Evolutionary conservation across 108 stramenopile genomes (phyloP), one percentile per base, ranked within the genome.

Genomic region (Poteriospumella lacustris): DNA sequence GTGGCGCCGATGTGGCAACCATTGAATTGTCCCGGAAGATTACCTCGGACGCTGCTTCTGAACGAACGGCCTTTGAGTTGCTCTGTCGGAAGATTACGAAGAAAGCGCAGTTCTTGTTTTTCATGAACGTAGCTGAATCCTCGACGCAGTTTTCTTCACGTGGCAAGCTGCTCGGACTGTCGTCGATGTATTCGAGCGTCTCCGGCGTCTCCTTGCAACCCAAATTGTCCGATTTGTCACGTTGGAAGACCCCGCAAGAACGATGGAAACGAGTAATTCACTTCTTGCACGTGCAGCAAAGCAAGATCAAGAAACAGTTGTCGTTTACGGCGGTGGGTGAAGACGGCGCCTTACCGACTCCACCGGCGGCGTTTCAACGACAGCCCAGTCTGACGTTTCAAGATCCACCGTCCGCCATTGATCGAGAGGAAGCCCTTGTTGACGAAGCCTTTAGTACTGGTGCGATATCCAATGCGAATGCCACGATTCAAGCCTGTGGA

Each of bases 251-350:
- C 28, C n/a, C n/a, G n/a, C 60, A 82, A 38, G 81, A 82, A 62
- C 73, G 77, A n/a, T 82, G 81, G 81, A 82, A 80, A 38, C 76
- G 80, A 26, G 80, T 81, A n/a, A 70, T 80, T 43, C 78, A 82
- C 26, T 78, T 82, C 67, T 75, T 82, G 40, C 81, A 75, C 76
- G 76, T 82, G 15, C 80, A 64, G 62, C n/a, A n/a, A n/a, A 82
- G 77, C n/a, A 75, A 80, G 77, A 75, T 82, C 39, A 38, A 67
- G 43, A 38, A 68, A 76, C 39, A 73, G 70, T 56, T 52, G 28
- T 73, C 70, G 26, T 67, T 19, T 52, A 19, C 9, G 47, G 47
- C 9, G 19, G 78, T 78, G 3, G 80, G 78, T 29, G 75, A 76
- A 19, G 80, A 76, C 39, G 68, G 26, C 24, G 77, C 77, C 0